These are phyloP conservation scores for Aspergillus ochraceoroseus DNA, from an alignment of 2,329 filamentous ascomycete species.

Conservation along the genomic window DNA sequence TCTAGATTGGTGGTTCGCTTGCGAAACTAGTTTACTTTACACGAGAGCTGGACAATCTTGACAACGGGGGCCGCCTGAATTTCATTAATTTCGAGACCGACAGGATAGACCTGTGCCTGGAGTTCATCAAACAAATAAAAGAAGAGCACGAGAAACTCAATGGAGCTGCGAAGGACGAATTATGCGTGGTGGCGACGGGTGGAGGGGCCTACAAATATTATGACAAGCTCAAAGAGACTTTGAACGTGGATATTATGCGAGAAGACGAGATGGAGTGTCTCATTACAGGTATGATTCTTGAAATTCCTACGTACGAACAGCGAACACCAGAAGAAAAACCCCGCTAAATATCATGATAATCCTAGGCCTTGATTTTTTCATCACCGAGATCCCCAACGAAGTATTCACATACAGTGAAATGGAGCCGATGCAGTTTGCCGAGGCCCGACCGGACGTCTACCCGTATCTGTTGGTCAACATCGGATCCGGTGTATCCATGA, in stretches of 20 bases:
- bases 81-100: slow-evolving; percentile 97
- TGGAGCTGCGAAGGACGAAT: slow-evolving; percentile 61
- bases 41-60: slow-evolving; percentile 71
- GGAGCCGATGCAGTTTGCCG: slow-evolving; percentile 83
- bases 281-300: slow-evolving; percentile 66
- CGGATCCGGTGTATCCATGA: slow-evolving; percentile 91
- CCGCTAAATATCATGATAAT: slow-evolving; percentile 3
- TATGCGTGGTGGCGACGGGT: slow-evolving; percentile 93
- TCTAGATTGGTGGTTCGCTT: slow-evolving; percentile 85
- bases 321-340: not conserved
- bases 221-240: slow-evolving; percentile 74
- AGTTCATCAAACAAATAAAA: slow-evolving; percentile 82
- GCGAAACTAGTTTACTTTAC: slow-evolving; percentile 98
- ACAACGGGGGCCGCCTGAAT: slow-evolving; percentile 83
- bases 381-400: slow-evolving; percentile 92
- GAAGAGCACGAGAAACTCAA: slow-evolving; percentile 73
- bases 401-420: slow-evolving; percentile 94
- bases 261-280: slow-evolving; percentile 99
- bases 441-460: slow-evolving; percentile 75
- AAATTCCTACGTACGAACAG: not conserved
- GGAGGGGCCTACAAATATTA: slow-evolving; percentile 97
- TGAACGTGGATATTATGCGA: slow-evolving; percentile 80
- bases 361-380: slow-evolving; percentile 92
- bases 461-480: slow-evolving; percentile 98
- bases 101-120: slow-evolving; percentile 84